Conservation (phyloP, 331 rosid species). For the Arachis monticola region DNA sequence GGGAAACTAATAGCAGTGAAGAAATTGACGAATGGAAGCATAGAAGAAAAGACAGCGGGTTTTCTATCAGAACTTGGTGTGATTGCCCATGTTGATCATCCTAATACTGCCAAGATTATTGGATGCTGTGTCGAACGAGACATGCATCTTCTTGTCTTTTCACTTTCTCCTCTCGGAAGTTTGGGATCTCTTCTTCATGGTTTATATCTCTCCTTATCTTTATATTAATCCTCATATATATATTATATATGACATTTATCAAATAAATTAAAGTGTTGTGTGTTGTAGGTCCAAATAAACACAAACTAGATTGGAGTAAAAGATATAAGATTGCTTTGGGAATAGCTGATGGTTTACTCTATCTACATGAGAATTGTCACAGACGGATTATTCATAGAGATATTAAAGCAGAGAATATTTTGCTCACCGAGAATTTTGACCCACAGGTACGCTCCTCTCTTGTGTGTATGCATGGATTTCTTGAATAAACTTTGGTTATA, state of each 20-base stretch:
- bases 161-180: constrained; percentile 73
- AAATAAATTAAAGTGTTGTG: no score
- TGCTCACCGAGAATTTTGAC: constrained; percentile 78
- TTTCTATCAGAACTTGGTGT: constrained; percentile 88
- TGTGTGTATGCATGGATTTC: no score
- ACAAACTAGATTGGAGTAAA: constrained; percentile 73
- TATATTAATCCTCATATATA: no score
- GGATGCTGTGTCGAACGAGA: constrained; percentile 85
- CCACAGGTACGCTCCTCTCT: constrained; percentile 65
- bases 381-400: constrained; percentile 94
- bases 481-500: no score
- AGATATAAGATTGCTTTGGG: constrained; percentile 80
- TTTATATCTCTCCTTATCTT: constrained; percentile 8
- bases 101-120: constrained; percentile 79
- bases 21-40: constrained; percentile 68
- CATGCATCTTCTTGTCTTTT: constrained; percentile 72
- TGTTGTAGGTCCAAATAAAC: constrained; percentile 33
- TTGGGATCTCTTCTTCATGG: constrained; percentile 86
- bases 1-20: constrained; percentile 84
- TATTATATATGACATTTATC: no score
- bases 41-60: constrained; percentile 72
- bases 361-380: constrained; percentile 84
- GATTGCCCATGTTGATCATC: constrained; percentile 89
- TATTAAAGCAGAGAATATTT: constrained; percentile 83
- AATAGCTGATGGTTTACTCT: constrained; percentile 75